phyloP scores from a whole-genome alignment of 192 early-diverging fungal genomes.

The Backusella westeae region DNA sequence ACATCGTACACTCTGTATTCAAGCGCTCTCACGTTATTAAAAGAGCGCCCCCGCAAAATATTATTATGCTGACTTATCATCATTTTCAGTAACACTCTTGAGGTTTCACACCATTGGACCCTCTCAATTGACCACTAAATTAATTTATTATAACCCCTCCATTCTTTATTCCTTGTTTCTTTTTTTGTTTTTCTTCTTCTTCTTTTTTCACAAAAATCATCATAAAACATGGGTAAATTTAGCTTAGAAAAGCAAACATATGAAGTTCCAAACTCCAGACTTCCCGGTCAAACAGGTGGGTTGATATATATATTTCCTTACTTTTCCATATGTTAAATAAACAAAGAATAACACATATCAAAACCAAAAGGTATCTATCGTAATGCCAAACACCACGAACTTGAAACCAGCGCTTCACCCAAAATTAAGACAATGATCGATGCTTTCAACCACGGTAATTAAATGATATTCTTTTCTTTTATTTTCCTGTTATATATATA shows the following conservation, averaged over 20 bases:
- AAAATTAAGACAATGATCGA: constrained; percentile 52
- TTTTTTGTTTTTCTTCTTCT: too few species aligned
- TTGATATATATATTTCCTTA: not conserved
- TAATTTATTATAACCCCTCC: not conserved
- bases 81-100: constrained; percentile 7
- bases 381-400: constrained; percentile 32
- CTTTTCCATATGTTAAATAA: not conserved
- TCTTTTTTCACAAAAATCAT: not conserved
- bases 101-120: not conserved
- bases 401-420: constrained; percentile 39
- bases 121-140: not conserved
- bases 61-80: constrained; percentile 17
- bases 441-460: constrained; percentile 44
- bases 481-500: not conserved
- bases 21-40: not conserved
- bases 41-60: not conserved
- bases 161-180: constrained; percentile 1
- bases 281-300: constrained; percentile 52
- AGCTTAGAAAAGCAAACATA: constrained; percentile 52
- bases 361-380: constrained; percentile 43
- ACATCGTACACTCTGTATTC: not conserved
- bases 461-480: not conserved
- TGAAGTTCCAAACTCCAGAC: constrained; percentile 45
- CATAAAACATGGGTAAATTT: constrained; percentile 24
- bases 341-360: not conserved